These are phyloP conservation scores for Carex cristatella DNA, from an alignment of 176 grass and related monocot species.

Conservation along the genomic window DNA sequence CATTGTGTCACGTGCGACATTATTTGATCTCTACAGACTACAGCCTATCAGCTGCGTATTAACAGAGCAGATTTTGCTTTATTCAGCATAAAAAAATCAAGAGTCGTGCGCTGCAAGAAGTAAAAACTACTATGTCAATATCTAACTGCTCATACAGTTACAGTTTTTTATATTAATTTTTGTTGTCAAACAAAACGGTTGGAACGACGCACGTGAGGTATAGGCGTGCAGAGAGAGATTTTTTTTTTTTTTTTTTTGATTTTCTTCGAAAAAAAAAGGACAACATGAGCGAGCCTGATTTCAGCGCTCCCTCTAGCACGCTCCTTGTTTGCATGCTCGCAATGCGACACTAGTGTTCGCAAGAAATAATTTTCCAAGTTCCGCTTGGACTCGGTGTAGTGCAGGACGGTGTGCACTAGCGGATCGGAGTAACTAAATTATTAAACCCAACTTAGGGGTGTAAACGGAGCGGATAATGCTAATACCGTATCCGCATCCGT, in stretches of 20 bases:
- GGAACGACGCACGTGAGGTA: neutral
- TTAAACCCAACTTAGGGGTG: neutral
- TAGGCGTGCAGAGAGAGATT: neutral
- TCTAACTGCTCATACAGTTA: too few species aligned
- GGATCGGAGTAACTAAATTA: neutral
- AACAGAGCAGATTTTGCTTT: too few species aligned
- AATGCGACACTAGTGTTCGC: neutral
- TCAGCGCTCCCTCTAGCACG: neutral
- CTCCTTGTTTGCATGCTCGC: slow-evolving; percentile 15
- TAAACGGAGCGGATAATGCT: too few species aligned
- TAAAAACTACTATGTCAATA: too few species aligned
- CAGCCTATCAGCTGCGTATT: neutral
- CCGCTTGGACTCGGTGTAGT: neutral
- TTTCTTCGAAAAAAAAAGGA: too few species aligned
- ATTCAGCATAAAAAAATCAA: too few species aligned
- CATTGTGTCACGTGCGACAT: neutral
- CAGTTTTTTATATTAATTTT: neutral
- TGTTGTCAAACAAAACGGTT: neutral
- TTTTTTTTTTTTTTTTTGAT: too few species aligned
- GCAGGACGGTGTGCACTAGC: neutral
- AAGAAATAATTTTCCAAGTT: neutral
- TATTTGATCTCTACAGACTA: neutral
- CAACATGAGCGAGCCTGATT: neutral
- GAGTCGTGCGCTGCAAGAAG: too few species aligned
- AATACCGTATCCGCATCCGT: too few species aligned